Evolutionary conservation across 2,329 filamentous ascomycete species (phyloP).

Genomic region (Botrytis porri): DNA sequence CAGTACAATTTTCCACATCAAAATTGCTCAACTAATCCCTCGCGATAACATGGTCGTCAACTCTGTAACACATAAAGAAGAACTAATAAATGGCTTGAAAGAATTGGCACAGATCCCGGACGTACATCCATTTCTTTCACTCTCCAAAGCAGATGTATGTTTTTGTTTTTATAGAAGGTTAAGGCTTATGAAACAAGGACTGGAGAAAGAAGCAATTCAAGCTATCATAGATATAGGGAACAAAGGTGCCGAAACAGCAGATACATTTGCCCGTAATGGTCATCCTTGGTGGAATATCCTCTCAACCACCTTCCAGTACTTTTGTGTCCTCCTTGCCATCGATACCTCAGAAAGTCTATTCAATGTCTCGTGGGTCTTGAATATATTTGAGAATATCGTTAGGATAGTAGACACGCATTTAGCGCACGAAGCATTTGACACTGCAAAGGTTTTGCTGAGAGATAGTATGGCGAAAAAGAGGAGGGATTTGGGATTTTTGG

Average conservation of each 20-base stretch:
- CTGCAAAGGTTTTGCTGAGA: constrained; percentile 28
- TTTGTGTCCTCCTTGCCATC: constrained; percentile 29
- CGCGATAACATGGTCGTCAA: constrained; percentile 15
- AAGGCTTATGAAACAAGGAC: constrained; percentile 13
- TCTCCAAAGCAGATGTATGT: constrained; percentile 28
- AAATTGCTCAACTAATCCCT: constrained; percentile 23
- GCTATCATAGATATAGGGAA: constrained; percentile 10
- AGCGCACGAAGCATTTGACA: constrained; percentile 28
- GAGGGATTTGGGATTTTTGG: constrained; percentile 25
- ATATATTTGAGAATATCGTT: constrained; percentile 25
- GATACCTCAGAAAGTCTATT: constrained; percentile 26
- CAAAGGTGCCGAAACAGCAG: constrained; percentile 25
- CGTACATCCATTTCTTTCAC: constrained; percentile 15
- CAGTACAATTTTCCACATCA: constrained; percentile 18
- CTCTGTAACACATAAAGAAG: neutral
- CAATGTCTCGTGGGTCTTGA: constrained; percentile 26
- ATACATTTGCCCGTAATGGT: constrained; percentile 20
- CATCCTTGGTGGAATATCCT: constrained; percentile 33
- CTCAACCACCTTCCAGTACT: constrained; percentile 27
- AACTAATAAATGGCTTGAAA: neutral
- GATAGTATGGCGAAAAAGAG: constrained; percentile 26
- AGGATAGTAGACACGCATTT: constrained; percentile 24
- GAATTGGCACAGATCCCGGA: constrained; percentile 19
- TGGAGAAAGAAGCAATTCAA: constrained; percentile 11
- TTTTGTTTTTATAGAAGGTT: constrained; percentile 31